These are phyloP conservation scores for Thermochaetoides dissita DNA, from an alignment of 2,329 filamentous ascomycete genomes.

Conservation along the genomic window DNA sequence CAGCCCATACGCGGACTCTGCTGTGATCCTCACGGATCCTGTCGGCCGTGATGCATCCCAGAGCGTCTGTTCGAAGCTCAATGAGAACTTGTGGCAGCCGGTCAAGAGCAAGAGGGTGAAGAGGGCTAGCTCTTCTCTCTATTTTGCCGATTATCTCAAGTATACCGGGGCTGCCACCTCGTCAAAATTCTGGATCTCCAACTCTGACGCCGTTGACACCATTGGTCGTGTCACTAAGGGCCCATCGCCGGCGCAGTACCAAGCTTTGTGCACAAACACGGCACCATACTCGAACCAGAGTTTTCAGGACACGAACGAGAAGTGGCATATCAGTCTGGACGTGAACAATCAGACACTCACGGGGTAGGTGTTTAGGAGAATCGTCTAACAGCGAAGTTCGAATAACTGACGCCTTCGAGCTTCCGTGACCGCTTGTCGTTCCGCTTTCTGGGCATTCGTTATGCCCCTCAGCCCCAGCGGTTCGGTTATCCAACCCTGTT, in stretches of 20 bases:
- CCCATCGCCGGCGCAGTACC: neutral
- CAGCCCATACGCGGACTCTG: conserved; percentile 21
- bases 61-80: conserved; percentile 22
- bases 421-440: conserved; percentile 34
- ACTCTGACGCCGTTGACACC: conserved; percentile 6
- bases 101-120: neutral
- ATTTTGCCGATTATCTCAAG: conserved; percentile 24
- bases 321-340: conserved; percentile 24
- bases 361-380: conserved; percentile 16
- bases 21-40: conserved; percentile 23
- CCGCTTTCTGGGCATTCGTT: conserved; percentile 36
- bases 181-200: conserved; percentile 24
- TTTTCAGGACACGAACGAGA: conserved; percentile 19
- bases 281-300: conserved; percentile 26
- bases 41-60: conserved; percentile 16
- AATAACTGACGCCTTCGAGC: conserved; percentile 13
- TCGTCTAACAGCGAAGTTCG: neutral
- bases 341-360: conserved; percentile 26
- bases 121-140: conserved; percentile 12
- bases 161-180: conserved; percentile 18
- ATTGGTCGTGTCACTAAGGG: neutral
- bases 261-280: conserved; percentile 26
- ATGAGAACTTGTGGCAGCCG: conserved; percentile 25
- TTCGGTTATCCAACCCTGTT: conserved; percentile 31
- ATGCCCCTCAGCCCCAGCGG: conserved; percentile 28